These are phyloP conservation scores for Pyricularia sp. DNA, from an alignment of 2,329 filamentous ascomycete genomes.

Conservation along the genomic window DNA sequence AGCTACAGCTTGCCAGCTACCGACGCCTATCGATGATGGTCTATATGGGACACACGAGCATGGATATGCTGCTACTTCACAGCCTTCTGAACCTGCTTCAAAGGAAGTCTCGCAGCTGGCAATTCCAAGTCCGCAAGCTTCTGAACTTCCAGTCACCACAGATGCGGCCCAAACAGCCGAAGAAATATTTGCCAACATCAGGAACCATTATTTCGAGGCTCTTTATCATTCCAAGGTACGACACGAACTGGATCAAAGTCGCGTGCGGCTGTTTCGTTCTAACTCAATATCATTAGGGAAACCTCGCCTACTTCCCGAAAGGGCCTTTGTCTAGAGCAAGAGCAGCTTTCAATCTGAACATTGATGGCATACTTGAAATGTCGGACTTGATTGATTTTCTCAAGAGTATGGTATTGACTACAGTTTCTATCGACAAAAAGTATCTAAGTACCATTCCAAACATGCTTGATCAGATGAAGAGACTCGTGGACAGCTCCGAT, in stretches of 20 bases:
- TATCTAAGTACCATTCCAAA: slow-evolving; percentile 58
- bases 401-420: slow-evolving; percentile 53
- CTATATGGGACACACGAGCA: background rate
- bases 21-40: slow-evolving; percentile 2
- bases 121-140: slow-evolving; percentile 10
- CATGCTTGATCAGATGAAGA: slow-evolving; percentile 44
- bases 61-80: background rate
- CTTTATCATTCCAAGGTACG: slow-evolving; percentile 51
- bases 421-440: slow-evolving; percentile 62
- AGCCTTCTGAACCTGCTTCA: background rate
- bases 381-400: slow-evolving; percentile 54
- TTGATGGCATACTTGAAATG: slow-evolving; percentile 46
- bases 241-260: background rate
- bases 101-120: slow-evolving; percentile 2
- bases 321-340: slow-evolving; percentile 64
- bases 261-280: background rate
- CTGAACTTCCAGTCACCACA: slow-evolving; percentile 16
- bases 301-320: slow-evolving; percentile 73
- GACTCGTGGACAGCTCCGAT: slow-evolving; percentile 42
- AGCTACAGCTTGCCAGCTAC: slow-evolving; percentile 1
- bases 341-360: slow-evolving; percentile 53
- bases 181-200: slow-evolving; percentile 44
- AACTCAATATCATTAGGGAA: slow-evolving; percentile 35
- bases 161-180: slow-evolving; percentile 22
- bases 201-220: slow-evolving; percentile 44